A percentile compares a stretch with the other conserved stretches of the same genome.
Evolutionary conservation across 441 rosid genomes (phyloP).

Genomic region (Syzygium malaccense): DNA sequence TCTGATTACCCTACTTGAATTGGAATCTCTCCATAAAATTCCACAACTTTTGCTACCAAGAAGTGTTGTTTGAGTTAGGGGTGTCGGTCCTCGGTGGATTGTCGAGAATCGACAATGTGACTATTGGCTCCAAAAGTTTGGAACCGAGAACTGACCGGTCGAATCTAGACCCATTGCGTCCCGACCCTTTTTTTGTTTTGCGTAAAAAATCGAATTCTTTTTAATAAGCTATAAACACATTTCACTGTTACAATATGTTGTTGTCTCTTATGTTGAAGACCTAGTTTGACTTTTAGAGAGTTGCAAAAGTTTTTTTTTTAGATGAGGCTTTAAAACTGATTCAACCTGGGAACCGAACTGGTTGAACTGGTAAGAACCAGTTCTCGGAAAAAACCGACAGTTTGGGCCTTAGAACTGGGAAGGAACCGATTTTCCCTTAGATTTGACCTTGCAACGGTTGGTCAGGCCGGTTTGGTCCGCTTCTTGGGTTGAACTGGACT

Average conservation of each 20-base stretch:
- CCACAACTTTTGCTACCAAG: background rate
- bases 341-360: background rate
- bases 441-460: background rate
- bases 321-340: background rate
- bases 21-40: background rate
- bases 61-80: background rate
- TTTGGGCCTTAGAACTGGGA: background rate
- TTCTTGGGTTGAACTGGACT: background rate
- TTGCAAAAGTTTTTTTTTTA: background rate
- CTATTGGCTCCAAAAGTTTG: background rate
- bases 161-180: background rate
- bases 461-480: background rate
- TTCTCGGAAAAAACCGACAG: background rate
- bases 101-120: background rate
- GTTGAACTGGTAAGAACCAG: background rate
- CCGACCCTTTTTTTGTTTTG: background rate
- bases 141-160: rapidly evolving
- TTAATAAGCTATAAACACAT: background rate
- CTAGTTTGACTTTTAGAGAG: background rate
- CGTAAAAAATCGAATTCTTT: background rate
- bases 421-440: background rate
- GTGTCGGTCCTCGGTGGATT: background rate
- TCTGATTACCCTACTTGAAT: background rate
- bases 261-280: background rate
- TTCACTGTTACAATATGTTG: background rate